Base-by-base conservation (phyloP, 768 basidiomycete genomes). In the Rubroboletus satanas region DNA sequence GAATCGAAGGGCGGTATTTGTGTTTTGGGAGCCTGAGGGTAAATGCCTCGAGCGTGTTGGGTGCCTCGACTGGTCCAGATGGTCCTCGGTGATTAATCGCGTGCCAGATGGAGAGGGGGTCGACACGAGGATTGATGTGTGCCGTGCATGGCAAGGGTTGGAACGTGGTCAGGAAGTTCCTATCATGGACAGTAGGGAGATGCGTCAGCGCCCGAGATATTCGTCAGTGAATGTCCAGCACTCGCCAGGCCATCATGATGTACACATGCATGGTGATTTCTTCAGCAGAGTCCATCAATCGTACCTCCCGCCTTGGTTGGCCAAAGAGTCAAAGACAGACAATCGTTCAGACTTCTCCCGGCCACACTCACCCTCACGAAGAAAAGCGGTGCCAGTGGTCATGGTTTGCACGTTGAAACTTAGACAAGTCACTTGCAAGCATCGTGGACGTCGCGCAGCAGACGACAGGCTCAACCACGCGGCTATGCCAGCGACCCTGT, bases 31-130 rank as follows among this genome's bases (percentile, higher is more conserved):
- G 23, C 11, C 26, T 26, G 26, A 35, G 35, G 51, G 51, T 46
- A 26, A 31, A 41, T 14, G 7, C 21, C 39, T 51, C 23, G 18
- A 37, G 18, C 38, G 44, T 47, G 55, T 35, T 44, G 55, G 18
- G 23, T 26, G 52, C 52, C 55, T 54, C 52, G 53, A 64, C 59
- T 54, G 39, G 51, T 51, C 56, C 49, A 55, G 45, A 52, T 38
- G 53, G 45, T 62, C 57, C 50, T 62, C 63, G 63, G 63, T 59
- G 37, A 66, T 65, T 64, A 65, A 49, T 49, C 48, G 59, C 53
- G 53, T 42, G 52, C 7, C 17, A 36, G 45, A 32, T 45, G 7
- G 35, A 56, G 38, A 21, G 38, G 28, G 48, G 46, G 52, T 57
- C 14, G 23, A 53, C 60, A 62, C 60, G 64, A 63, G 64, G 54